phyloP scores from a whole-genome alignment of 345 rosid species.

The Eucalyptus shirleyi region DNA sequence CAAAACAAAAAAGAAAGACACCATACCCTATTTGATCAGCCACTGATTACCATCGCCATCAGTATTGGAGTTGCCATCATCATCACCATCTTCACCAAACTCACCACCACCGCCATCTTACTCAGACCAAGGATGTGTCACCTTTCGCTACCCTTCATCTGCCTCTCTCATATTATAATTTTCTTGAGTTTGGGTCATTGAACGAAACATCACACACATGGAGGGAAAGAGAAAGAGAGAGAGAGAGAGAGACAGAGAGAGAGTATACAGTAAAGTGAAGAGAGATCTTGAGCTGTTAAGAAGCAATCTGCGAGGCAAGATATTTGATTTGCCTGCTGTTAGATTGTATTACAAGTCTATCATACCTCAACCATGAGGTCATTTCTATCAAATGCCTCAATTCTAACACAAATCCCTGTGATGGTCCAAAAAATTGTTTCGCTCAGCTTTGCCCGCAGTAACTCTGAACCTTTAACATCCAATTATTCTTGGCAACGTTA shows the following conservation, averaged over 20 bases:
- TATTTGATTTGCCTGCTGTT: background rate
- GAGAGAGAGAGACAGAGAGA: background rate
- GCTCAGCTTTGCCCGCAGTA: background rate
- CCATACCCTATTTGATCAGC: no score
- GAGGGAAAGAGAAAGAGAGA: no score
- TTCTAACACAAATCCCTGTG: background rate
- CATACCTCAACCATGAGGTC: background rate
- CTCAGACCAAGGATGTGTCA: no score
- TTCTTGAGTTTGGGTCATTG: no score
- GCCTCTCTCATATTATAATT: no score
- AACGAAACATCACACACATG: no score
- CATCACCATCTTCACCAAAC: no score
- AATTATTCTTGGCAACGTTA: background rate
- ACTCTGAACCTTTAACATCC: background rate
- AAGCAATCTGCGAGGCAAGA: background rate
- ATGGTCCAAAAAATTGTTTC: background rate
- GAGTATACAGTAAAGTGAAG: background rate
- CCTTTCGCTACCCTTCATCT: no score
- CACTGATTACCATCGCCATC: no score
- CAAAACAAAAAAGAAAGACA: background rate
- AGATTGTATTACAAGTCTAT: background rate
- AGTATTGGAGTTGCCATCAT: no score
- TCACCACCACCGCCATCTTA: no score
- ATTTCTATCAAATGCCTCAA: background rate
- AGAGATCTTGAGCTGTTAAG: background rate